Evolutionary conservation across 306 rosid species (phyloP).

Genomic region (Pterocarpus macrocarpus): DNA sequence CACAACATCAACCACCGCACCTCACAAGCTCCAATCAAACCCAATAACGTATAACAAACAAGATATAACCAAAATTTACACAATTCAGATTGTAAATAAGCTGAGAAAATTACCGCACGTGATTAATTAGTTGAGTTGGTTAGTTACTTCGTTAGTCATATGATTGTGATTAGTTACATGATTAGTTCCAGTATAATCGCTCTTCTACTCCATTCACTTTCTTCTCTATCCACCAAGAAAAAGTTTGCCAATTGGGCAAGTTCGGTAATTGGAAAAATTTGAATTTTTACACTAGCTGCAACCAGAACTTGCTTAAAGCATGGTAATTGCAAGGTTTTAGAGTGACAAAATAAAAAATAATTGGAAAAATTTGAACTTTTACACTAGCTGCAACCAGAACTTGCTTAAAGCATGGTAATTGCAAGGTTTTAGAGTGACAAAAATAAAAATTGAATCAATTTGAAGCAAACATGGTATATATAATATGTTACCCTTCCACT

Average conservation of each 20-base stretch:
- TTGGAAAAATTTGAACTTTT: background rate
- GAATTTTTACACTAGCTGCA: background rate
- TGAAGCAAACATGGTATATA: background rate
- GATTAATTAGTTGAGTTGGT: conserved; percentile 32
- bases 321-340: background rate
- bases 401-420: background rate
- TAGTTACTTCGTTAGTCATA: background rate
- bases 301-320: background rate
- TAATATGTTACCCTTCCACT: conserved; percentile 75
- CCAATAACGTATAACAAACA: conserved; percentile 11
- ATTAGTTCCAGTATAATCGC: conserved; percentile 4
- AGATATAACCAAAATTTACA: conserved; percentile 12
- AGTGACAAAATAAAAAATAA: background rate
- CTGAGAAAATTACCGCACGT: background rate
- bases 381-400: background rate
- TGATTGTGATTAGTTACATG: background rate
- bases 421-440: background rate
- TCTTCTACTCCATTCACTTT: background rate
- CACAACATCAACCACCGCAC: conserved; percentile 38
- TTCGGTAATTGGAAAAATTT: background rate
- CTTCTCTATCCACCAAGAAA: conserved; percentile 2
- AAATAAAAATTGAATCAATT: background rate
- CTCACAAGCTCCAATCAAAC: conserved; percentile 33
- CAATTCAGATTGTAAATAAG: background rate
- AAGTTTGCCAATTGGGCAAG: background rate